Evolutionary conservation across 805 yeast genomes (phyloP), one percentile per base, ranked within the genome.

Genomic region (Millerozyma acaciae): DNA sequence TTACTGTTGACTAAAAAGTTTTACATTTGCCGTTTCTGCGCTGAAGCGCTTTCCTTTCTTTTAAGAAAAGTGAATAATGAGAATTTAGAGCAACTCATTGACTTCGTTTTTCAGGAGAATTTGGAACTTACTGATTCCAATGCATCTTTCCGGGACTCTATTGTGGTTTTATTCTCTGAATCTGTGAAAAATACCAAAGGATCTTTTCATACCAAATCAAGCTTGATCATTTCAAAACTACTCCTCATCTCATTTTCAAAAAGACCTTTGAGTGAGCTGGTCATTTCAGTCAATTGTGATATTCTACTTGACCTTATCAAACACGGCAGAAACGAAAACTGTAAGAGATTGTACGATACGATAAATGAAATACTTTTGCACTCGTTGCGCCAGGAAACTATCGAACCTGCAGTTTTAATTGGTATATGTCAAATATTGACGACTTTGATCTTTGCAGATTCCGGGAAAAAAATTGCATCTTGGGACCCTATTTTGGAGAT

Each of bases 21-120:
- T 17, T 78, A 82, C 42, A 70, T 89, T 21, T 70, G 85, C 1
- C 70, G 94, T 40, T 93, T 90, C 48, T 79, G 95, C 14, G 88
- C 96, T 0, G 97, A 90, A 56, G 93, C 96, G 0, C 56, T 90
- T 28, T 84, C 97, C 0, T 93, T 84, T 47, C 63, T 90, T 36
- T 64, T 90, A 7, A 76, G 93, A 51, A 85, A 85, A 54, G 69
- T 84, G 40, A 66, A 68, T 16, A 53, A 65, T 0, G 68, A 68
- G 1, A 60, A 72, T 5, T 58, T 88, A 30, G 47, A 52, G 1
- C 36, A 44, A 0, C 72, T 84, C 28, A 62, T 84, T 6, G 48
- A 60, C 2, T 65, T 52, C 39, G 53, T 73, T 2, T 64, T 75
- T 30, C 45, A 54, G 19, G 65, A 63, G 17, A 60, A 56, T 21